These are phyloP conservation scores for Mycena alexandri DNA, from an alignment of 768 basidiomycete species.

Conservation along the genomic window DNA sequence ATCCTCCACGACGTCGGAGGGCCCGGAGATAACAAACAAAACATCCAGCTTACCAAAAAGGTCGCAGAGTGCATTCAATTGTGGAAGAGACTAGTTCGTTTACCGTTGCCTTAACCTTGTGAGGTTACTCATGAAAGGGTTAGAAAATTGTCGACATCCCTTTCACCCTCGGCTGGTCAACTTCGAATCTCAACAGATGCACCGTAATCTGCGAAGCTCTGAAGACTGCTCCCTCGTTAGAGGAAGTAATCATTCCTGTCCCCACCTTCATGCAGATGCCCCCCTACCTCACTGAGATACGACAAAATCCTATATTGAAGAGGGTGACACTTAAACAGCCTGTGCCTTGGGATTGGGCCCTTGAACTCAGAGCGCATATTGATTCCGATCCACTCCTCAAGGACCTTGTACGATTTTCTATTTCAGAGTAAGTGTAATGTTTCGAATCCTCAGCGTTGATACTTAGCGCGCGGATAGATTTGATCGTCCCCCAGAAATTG, in stretches of 20 bases:
- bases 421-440: background rate
- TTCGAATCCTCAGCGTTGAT: background rate
- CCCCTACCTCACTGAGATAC: background rate
- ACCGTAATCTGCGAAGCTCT: background rate
- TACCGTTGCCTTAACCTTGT: background rate
- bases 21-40: conserved; percentile 17
- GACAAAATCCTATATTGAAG: background rate
- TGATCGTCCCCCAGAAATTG: background rate
- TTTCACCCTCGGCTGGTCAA: background rate
- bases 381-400: background rate
- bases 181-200: background rate
- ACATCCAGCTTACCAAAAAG: conserved; percentile 8
- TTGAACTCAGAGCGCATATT: background rate
- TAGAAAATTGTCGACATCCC: conserved; percentile 21
- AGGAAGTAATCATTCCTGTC: conserved; percentile 9
- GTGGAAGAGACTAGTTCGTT: conserved; percentile 26
- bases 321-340: conserved; percentile 9
- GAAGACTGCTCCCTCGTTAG: background rate
- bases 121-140: background rate
- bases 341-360: background rate
- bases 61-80: background rate
- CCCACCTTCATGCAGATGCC: background rate
- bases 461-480: background rate
- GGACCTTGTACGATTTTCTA: background rate
- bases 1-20: conserved; percentile 12